Percentiles rank a stretch among this genome's conserved stretches.
phyloP scores from a whole-genome alignment of 1,284 basidiomycete species.

The Trichosporon ovoides region DNA sequence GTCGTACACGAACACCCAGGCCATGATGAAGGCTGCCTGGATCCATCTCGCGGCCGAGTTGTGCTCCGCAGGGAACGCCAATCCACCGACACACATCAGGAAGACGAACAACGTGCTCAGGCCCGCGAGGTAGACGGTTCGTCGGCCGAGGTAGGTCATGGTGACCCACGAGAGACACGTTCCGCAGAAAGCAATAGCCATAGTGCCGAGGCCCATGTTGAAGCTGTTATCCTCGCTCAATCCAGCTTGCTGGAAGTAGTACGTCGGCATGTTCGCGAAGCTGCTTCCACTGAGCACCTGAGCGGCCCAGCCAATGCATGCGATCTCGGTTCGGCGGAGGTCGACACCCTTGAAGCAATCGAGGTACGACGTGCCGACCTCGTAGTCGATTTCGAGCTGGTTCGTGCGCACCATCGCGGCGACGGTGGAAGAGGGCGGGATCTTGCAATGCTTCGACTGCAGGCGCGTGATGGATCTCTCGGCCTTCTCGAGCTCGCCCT shows the following conservation, averaged over 20 bases:
- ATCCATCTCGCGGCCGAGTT: constrained; percentile 6
- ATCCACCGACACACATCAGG: not conserved
- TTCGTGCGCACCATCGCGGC: constrained; percentile 47
- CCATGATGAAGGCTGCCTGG: constrained; percentile 9
- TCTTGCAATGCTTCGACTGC: constrained; percentile 10
- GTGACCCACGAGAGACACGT: not conserved
- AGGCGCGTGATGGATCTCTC: constrained; percentile 22
- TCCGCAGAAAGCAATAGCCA: constrained; percentile 4
- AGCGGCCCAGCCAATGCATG: constrained; percentile 7
- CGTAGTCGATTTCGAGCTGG: constrained; percentile 28
- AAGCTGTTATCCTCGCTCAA: not conserved
- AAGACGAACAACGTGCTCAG: not conserved
- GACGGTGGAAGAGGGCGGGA: constrained; percentile 32
- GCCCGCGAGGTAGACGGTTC: not conserved
- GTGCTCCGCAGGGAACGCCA: not conserved
- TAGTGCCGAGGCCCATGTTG: constrained; percentile 10
- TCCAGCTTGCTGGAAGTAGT: constrained; percentile 15
- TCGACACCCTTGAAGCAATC: constrained; percentile 48
- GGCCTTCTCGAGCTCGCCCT: constrained; percentile 31
- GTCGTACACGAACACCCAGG: constrained; percentile 9
- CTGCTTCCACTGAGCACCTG: constrained; percentile 3
- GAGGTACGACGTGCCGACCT: constrained; percentile 36
- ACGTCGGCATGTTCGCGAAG: constrained; percentile 18
- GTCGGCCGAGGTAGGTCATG: not conserved
- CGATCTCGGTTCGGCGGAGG: constrained; percentile 43